Conservation (phyloP, 176 grass and related monocot species). For the Zizania latifolia region DNA sequence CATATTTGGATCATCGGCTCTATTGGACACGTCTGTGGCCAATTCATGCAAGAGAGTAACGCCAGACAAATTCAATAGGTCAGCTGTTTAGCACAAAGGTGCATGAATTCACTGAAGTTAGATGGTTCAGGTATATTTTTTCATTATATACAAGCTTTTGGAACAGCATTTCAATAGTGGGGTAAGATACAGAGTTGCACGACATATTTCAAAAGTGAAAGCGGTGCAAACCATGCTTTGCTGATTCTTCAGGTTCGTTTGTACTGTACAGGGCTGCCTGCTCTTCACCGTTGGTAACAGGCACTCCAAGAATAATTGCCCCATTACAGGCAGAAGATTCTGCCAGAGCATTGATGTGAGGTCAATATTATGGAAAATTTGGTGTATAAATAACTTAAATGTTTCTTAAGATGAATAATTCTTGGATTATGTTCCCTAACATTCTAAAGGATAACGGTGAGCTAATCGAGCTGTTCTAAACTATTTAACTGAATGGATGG, state of each 20-base stretch:
- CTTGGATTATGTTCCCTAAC: background rate
- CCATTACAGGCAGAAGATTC: background rate
- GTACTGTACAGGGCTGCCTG: background rate
- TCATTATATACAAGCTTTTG: background rate
- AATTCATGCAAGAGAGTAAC: conserved; percentile 8
- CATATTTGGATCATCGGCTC: background rate
- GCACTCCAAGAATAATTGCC: background rate
- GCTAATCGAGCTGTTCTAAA: background rate
- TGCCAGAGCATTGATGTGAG: background rate
- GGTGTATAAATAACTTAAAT: background rate
- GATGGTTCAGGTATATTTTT: background rate
- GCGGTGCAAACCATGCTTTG: conserved; percentile 28
- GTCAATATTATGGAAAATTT: conserved; percentile 6
- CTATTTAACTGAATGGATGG: conserved; percentile 20
- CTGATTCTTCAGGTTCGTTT: conserved; percentile 10
- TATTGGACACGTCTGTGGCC: background rate
- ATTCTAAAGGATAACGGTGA: conserved; percentile 3
- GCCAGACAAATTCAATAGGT: background rate
- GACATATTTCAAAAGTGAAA: conserved; percentile 4
- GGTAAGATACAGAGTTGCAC: background rate
- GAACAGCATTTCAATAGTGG: background rate
- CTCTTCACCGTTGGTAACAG: conserved; percentile 12
- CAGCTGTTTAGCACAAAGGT: conserved; percentile 14
- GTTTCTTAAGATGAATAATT: background rate
- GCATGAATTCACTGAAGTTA: background rate